Conservation (phyloP, 1,284 basidiomycete species). For the Apiotrichum mycotoxinovorans region DNA sequence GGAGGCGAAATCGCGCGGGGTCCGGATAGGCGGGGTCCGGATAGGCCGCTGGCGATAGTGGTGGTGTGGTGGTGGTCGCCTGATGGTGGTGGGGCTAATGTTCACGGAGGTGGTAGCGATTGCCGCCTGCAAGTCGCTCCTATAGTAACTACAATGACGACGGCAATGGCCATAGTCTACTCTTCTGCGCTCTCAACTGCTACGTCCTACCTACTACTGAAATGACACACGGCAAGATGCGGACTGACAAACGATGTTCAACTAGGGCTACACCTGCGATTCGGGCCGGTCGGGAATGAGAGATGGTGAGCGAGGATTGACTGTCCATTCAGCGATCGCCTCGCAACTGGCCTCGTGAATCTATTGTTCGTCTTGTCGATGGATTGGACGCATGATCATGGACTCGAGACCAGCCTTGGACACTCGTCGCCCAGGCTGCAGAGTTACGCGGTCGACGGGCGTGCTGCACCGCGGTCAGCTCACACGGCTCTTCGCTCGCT, state of each 20-base stretch:
- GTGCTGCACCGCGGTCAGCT: conserved; percentile 49
- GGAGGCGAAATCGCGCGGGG: too few relatives aligned
- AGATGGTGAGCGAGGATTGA: too few relatives aligned
- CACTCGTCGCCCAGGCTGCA: conserved; percentile 78
- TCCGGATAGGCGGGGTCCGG: too few relatives aligned
- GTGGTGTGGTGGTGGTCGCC: too few relatives aligned
- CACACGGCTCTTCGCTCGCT: neutral
- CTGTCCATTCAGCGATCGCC: too few relatives aligned
- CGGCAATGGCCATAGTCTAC: conserved; percentile 26
- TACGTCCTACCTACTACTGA: too few relatives aligned
- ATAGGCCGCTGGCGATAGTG: too few relatives aligned
- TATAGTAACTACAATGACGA: too few relatives aligned
- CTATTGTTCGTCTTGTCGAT: neutral
- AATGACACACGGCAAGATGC: conserved; percentile 53
- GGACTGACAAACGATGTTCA: neutral
- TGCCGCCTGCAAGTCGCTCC: too few relatives aligned
- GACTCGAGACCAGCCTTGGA: conserved; percentile 85
- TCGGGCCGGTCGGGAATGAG: conserved; percentile 4
- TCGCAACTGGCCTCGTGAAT: too few relatives aligned
- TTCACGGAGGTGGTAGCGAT: too few relatives aligned
- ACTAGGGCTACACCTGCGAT: conserved; percentile 3
- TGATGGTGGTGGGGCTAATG: too few relatives aligned
- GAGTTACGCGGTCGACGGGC: conserved; percentile 75
- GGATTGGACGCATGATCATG: conserved; percentile 16
- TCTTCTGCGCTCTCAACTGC: conserved; percentile 49